A percentile compares a stretch with the other conserved stretches of the same genome.
Conservation (phyloP, 176 grass and related monocot species). For the Alopecurus myosuroides region DNA sequence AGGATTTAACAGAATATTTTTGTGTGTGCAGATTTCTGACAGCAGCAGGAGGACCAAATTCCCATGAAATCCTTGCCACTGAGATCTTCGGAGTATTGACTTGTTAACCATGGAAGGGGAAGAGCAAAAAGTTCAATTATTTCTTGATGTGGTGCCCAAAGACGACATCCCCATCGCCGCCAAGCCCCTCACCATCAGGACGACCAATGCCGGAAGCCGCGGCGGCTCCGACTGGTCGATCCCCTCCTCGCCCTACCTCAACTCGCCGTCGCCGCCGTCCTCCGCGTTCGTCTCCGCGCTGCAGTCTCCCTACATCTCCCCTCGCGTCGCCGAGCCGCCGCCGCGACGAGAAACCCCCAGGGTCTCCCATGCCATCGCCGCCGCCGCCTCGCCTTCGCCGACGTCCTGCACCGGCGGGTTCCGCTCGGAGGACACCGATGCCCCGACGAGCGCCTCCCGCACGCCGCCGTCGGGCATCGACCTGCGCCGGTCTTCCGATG, state of each 20-base stretch:
- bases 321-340: slow-evolving; percentile 46
- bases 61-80: neutral
- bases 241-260: slow-evolving; percentile 67
- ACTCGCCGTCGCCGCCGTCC: slow-evolving; percentile 87
- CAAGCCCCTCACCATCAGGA: slow-evolving; percentile 61
- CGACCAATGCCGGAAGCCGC: slow-evolving; percentile 27
- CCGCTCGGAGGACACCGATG: slow-evolving; percentile 57
- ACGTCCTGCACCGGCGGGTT: slow-evolving; percentile 38
- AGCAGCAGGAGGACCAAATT: neutral
- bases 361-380: neutral
- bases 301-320: slow-evolving; percentile 95
- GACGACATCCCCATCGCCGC: slow-evolving; percentile 44
- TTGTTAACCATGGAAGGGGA: slow-evolving; percentile 58
- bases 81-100: slow-evolving; percentile 15
- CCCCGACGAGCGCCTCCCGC: slow-evolving; percentile 72
- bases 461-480: slow-evolving; percentile 63
- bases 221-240: slow-evolving; percentile 40
- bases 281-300: slow-evolving; percentile 95
- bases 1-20: neutral
- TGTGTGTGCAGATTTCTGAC: neutral
- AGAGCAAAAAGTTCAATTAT: slow-evolving; percentile 21
- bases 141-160: slow-evolving; percentile 34
- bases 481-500: slow-evolving; percentile 20
- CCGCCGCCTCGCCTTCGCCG: slow-evolving; percentile 31
- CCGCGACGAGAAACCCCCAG: neutral